phyloP scores from a whole-genome alignment of 441 rosid species.

The Breynia disticha region DNA sequence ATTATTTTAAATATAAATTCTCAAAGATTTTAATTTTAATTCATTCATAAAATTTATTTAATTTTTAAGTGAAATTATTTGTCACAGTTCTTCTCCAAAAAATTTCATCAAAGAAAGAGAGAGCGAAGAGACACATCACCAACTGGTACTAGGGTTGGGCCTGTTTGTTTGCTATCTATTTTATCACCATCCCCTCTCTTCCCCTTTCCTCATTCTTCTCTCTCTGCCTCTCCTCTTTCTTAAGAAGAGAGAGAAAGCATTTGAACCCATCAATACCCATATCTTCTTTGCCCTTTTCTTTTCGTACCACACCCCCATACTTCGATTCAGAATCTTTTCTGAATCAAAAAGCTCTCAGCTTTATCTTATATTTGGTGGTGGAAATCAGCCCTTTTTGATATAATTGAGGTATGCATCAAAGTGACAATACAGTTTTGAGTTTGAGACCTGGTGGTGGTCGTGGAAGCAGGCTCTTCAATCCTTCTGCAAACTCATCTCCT shows the following conservation, averaged over 20 bases:
- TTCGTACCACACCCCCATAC: background rate
- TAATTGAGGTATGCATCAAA: slow-evolving; percentile 91
- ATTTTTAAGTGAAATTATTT: too few relatives aligned
- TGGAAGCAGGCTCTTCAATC: slow-evolving; percentile 55
- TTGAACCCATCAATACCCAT: slow-evolving; percentile 14
- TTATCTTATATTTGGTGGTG: slow-evolving; percentile 15
- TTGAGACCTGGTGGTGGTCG: slow-evolving; percentile 89
- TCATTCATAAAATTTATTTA: too few relatives aligned
- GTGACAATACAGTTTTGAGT: slow-evolving; percentile 84
- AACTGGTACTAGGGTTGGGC: too few relatives aligned
- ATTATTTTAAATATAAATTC: too few relatives aligned
- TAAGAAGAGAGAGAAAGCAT: slow-evolving; percentile 44
- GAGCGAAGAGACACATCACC: too few relatives aligned
- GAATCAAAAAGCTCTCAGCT: too few relatives aligned
- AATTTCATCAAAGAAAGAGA: too few relatives aligned
- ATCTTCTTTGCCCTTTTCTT: too few relatives aligned
- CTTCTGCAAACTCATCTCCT: slow-evolving; percentile 34
- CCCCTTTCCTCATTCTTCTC: slow-evolving; percentile 2
- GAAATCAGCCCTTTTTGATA: slow-evolving; percentile 26
- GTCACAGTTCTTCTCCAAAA: too few relatives aligned
- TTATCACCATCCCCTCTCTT: background rate
- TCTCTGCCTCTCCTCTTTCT: too few relatives aligned
- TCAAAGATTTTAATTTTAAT: too few relatives aligned
- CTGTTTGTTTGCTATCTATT: too few relatives aligned
- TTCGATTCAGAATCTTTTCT: background rate